These are phyloP conservation scores for Hypoxylon perforatum DNA, from an alignment of 495 filamentous ascomycete species.

Conservation along the genomic window DNA sequence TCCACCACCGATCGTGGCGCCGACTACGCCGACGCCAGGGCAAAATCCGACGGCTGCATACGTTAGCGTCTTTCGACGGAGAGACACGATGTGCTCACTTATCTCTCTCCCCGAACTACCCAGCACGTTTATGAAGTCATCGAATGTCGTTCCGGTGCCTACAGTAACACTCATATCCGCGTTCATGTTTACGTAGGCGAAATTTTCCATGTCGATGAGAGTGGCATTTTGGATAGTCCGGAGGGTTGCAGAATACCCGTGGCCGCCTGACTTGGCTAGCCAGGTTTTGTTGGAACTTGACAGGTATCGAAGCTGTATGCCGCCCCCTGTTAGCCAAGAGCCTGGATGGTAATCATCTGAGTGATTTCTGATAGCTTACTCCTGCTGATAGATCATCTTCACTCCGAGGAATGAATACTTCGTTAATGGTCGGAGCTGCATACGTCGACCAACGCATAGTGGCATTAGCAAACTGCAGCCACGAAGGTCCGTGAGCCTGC, in stretches of 20 bases:
- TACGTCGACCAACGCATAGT: slow-evolving; percentile 6
- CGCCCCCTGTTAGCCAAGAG: not conserved
- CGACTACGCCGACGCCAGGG: no score
- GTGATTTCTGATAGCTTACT: not conserved
- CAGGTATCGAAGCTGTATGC: slow-evolving; percentile 9
- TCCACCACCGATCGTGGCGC: no score
- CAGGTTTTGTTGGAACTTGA: slow-evolving; percentile 9
- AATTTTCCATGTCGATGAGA: slow-evolving; percentile 6
- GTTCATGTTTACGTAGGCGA: slow-evolving; percentile 4
- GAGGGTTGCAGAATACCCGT: slow-evolving; percentile 3
- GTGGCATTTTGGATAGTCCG: slow-evolving; percentile 4
- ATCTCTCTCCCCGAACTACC: slow-evolving; percentile 5
- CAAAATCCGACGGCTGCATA: no score
- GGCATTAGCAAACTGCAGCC: not conserved
- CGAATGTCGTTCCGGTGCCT: not conserved
- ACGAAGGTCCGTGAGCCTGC: no score
- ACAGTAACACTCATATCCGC: slow-evolving; percentile 2
- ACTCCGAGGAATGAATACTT: not conserved
- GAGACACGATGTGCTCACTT: not conserved
- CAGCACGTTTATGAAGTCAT: not conserved
- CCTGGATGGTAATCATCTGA: no score
- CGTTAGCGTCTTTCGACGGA: no score
- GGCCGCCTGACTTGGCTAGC: slow-evolving; percentile 6
- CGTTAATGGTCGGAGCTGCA: not conserved
- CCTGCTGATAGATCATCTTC: not conserved